Evolutionary conservation across 129 eudicot genomes (phyloP).

Genomic region (Chrysanthemum seticuspe): DNA sequence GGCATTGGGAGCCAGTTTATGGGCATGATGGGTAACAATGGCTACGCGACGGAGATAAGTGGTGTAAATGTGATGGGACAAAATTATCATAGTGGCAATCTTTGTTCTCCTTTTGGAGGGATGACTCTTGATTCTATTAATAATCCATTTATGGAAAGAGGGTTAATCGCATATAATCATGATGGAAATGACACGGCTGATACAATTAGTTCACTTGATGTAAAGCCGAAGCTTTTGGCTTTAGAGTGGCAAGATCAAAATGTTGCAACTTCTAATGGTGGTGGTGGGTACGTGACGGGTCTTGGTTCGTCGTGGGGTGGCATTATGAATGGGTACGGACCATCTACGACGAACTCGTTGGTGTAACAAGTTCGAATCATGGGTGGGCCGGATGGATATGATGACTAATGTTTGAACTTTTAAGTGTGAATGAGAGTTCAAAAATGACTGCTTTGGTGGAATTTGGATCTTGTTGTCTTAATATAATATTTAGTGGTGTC

Average conservation of each 20-base stretch:
- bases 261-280: slow-evolving; percentile 19
- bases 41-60: slow-evolving; percentile 27
- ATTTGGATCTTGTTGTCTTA: slow-evolving; percentile 26
- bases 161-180: slow-evolving; percentile 43
- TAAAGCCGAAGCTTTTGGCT: slow-evolving; percentile 76
- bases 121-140: slow-evolving; percentile 42
- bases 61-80: slow-evolving; percentile 32
- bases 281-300: slow-evolving; percentile 43
- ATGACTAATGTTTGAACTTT: slow-evolving; percentile 9
- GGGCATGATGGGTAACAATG: slow-evolving; percentile 38
- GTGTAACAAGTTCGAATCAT: slow-evolving; percentile 35
- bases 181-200: slow-evolving; percentile 35
- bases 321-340: slow-evolving; percentile 71
- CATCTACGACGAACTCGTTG: slow-evolving; percentile 63
- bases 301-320: slow-evolving; percentile 77
- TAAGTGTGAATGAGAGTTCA: slow-evolving; percentile 41
- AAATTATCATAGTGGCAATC: slow-evolving; percentile 23
- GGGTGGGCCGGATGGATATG: not conserved
- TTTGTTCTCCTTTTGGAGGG: slow-evolving; percentile 59
- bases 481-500: slow-evolving; percentile 28
- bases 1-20: slow-evolving; percentile 26
- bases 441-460: slow-evolving; percentile 44
- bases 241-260: slow-evolving; percentile 86
- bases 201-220: slow-evolving; percentile 38
- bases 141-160: slow-evolving; percentile 46